Conservation (phyloP, 139 green algal genomes). For the Coelastrella sp. region DNA sequence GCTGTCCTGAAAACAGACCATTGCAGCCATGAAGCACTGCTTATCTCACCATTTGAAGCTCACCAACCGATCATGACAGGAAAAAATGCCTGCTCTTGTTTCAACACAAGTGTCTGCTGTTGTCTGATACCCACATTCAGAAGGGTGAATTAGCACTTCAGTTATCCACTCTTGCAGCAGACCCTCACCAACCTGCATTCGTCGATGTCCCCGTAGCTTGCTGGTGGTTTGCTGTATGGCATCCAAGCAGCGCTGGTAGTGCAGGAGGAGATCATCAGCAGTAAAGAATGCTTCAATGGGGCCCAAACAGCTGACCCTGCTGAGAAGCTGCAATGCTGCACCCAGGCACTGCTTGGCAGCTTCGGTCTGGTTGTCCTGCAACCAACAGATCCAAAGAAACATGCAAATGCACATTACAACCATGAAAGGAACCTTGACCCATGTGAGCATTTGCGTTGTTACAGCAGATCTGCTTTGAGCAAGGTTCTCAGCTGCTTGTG, state of each 20-base stretch:
- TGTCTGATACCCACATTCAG: too few species aligned
- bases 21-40: too few species aligned
- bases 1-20: neutral
- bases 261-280: constrained; percentile 27
- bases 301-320: constrained; percentile 19
- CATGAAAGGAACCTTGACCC: neutral
- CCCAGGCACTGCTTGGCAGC: neutral
- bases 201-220: neutral
- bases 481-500: too few species aligned
- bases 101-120: too few species aligned
- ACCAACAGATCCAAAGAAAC: neutral
- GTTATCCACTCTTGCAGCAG: neutral
- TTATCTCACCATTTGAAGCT: too few species aligned
- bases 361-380: constrained; percentile 10
- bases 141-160: too few species aligned
- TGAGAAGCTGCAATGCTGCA: constrained; percentile 21
- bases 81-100: too few species aligned
- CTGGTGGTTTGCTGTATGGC: neutral
- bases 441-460: neutral
- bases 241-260: constrained; percentile 5
- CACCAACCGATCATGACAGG: too few species aligned
- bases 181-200: neutral
- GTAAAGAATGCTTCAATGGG: constrained; percentile 28
- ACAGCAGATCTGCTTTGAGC: too few species aligned
- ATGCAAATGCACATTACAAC: constrained; percentile 12